These are phyloP conservation scores for Alternaria sp. DNA, from an alignment of 2,329 filamentous ascomycete genomes.

Conservation along the genomic window DNA sequence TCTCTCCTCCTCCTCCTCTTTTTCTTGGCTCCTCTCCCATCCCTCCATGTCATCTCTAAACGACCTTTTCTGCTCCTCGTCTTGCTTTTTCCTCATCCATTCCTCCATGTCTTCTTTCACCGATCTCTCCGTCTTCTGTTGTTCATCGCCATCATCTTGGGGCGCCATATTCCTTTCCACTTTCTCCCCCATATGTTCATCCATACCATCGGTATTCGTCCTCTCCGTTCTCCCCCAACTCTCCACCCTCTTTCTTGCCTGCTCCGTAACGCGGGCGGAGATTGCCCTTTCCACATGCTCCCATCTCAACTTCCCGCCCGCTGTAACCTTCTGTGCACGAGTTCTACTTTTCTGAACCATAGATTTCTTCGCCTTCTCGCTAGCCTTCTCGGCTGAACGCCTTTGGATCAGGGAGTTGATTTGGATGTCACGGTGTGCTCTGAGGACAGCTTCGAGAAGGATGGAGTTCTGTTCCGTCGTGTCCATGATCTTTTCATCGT, in stretches of 20 bases:
- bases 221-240: background rate
- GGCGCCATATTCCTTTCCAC: background rate
- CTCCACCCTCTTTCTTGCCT: background rate
- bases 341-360: background rate
- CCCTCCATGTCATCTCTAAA: background rate
- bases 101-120: too few species aligned
- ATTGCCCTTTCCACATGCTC: background rate
- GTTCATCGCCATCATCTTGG: background rate
- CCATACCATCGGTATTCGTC: background rate
- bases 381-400: background rate
- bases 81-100: too few species aligned
- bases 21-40: background rate
- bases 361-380: background rate
- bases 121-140: too few species aligned
- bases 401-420: background rate
- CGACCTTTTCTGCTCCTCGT: too few species aligned
- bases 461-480: background rate
- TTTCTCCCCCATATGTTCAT: background rate
- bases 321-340: background rate
- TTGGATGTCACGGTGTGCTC: background rate
- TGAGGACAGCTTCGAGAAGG: background rate
- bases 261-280: background rate
- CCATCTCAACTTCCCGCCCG: background rate
- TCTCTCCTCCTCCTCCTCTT: background rate
- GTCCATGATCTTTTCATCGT: background rate